Evolutionary conservation across 1,139 yeast genomes (phyloP).

Genomic region (Geotrichum klebahnii): DNA sequence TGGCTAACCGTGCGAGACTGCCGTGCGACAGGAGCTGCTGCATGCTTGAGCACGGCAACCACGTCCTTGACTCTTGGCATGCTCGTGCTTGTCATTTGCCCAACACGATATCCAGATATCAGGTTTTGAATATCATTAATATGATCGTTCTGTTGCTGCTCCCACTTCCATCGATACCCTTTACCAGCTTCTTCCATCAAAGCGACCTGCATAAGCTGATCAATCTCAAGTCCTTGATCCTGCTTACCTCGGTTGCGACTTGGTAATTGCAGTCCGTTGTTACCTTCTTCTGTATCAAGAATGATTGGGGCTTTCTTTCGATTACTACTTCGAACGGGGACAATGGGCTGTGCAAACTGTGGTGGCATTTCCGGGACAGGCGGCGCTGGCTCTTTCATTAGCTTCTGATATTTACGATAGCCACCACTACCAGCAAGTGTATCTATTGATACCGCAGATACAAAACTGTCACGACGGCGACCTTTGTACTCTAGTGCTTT

Average conservation of each 20-base stretch:
- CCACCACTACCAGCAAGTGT: background rate
- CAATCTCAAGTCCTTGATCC: too few relatives aligned
- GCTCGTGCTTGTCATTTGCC: too few relatives aligned
- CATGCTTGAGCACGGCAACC: slow-evolving; percentile 6
- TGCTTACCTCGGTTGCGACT: too few relatives aligned
- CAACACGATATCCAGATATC: background rate
- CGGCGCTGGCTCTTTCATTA: background rate
- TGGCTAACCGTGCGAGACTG: slow-evolving; percentile 7
- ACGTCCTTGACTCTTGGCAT: too few relatives aligned
- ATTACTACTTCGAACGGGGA: too few relatives aligned
- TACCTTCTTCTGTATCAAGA: too few relatives aligned
- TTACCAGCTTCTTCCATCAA: too few relatives aligned
- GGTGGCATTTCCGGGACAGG: slow-evolving; percentile 2
- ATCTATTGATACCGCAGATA: background rate
- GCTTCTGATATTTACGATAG: background rate
- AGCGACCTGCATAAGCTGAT: too few relatives aligned
- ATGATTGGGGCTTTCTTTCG: too few relatives aligned
- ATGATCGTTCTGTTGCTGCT: background rate
- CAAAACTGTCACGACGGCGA: background rate
- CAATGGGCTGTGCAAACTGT: background rate
- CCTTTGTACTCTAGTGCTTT: background rate
- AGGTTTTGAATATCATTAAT: background rate
- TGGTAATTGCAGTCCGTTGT: too few relatives aligned
- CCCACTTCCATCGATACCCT: background rate
- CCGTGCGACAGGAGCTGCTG: slow-evolving; percentile 1